A percentile compares a stretch with the other conserved stretches of the same genome.
phyloP scores from a whole-genome alignment of 345 rosid species.

The Gossypium australe region DNA sequence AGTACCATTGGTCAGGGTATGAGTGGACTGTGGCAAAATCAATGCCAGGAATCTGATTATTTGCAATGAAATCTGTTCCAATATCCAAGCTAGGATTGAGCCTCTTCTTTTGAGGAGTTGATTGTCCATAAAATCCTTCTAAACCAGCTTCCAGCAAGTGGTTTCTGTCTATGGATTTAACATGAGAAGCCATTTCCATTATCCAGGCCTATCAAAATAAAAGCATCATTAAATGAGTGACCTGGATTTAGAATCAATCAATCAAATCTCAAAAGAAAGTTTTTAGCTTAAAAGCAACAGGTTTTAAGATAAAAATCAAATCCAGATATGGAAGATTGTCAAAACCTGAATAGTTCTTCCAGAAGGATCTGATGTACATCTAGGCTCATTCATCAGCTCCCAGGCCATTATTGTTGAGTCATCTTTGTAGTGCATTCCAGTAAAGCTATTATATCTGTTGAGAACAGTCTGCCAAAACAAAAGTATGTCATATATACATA shows the following conservation, averaged over 20 bases:
- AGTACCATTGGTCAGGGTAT: conserved; percentile 94
- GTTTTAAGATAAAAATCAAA: not conserved
- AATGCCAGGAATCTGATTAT: conserved; percentile 62
- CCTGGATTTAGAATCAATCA: not conserved
- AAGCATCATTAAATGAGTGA: not conserved
- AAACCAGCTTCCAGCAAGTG: conserved; percentile 80
- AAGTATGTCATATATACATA: not conserved
- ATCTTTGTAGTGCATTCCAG: conserved; percentile 72
- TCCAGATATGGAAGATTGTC: not conserved
- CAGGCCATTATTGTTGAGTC: conserved; percentile 97
- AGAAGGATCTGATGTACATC: conserved; percentile 77
- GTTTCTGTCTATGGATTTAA: conserved; percentile 71
- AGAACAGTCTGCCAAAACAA: conserved; percentile 51
- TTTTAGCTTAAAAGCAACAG: not conserved
- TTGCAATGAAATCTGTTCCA: conserved; percentile 86
- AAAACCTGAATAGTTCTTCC: conserved; percentile 86
- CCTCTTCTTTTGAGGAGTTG: conserved; percentile 59
- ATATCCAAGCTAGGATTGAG: conserved; percentile 60
- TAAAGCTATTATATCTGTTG: conserved; percentile 61
- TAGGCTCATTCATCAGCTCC: conserved; percentile 99
- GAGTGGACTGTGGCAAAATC: conserved; percentile 87
- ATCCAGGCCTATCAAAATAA: conserved; percentile 59
- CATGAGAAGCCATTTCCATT: conserved; percentile 75
- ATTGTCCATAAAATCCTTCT: conserved; percentile 83
- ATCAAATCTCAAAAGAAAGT: not conserved